Conservation (phyloP, 768 basidiomycete genomes). For the Stropharia rugosoannulata region DNA sequence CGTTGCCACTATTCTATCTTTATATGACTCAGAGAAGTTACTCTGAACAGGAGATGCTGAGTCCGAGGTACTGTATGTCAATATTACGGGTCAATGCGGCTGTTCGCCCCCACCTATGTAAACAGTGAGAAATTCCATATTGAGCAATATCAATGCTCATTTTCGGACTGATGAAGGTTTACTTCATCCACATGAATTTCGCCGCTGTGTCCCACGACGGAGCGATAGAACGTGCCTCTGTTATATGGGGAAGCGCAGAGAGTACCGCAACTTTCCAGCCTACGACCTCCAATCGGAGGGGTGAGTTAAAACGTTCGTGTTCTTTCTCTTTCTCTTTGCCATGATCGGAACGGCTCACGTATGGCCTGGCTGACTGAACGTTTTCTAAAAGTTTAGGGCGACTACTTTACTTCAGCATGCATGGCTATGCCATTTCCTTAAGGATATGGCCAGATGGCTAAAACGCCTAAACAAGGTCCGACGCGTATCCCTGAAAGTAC, state of each 20-base stretch:
- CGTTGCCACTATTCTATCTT: neutral
- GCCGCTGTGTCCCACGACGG: neutral
- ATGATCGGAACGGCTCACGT: neutral
- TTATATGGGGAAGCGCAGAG: neutral
- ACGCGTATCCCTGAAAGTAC: constrained; percentile 2
- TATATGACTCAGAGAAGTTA: neutral
- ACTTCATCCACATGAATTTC: neutral
- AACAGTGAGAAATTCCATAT: constrained; percentile 7
- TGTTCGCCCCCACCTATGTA: neutral
- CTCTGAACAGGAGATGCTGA: neutral
- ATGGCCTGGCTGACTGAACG: neutral
- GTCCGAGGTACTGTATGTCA: neutral
- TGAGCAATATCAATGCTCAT: neutral
- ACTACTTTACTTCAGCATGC: too few relatives aligned
- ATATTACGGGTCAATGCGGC: neutral
- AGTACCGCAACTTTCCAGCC: neutral
- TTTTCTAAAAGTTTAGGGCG: too few relatives aligned
- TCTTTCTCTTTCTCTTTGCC: neutral
- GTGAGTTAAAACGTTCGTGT: constrained; percentile 2
- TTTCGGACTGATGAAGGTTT: neutral
- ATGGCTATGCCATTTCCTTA: neutral
- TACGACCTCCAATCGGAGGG: neutral
- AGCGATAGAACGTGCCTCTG: neutral
- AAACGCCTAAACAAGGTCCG: constrained; percentile 7
- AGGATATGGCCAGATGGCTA: constrained; percentile 1